Evolutionary conservation across 345 rosid genomes (phyloP).

Genomic region (Pugionium dolabratum): DNA sequence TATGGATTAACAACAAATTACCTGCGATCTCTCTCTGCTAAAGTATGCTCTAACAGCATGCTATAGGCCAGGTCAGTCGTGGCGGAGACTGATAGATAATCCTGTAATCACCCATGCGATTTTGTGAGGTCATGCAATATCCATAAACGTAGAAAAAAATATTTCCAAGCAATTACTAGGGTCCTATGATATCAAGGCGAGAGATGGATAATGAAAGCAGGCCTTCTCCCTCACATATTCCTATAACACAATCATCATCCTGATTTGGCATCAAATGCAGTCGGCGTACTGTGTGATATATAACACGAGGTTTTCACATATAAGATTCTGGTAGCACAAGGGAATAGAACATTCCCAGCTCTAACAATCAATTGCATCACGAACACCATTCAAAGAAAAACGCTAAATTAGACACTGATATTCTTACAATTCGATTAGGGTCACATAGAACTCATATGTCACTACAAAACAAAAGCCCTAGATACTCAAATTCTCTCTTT

Average conservation of each 20-base stretch:
- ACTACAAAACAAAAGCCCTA: conserved; percentile 7
- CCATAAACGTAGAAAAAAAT: not conserved
- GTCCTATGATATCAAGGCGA: conserved; percentile 6
- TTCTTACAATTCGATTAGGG: not conserved
- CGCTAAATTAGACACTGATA: not conserved
- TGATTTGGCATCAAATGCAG: conserved; percentile 3
- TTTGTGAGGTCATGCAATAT: conserved; percentile 20
- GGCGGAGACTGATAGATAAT: conserved; percentile 73
- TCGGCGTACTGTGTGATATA: conserved; percentile 11
- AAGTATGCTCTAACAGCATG: conserved; percentile 87
- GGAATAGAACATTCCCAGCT: conserved; percentile 14
- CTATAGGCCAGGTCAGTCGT: conserved; percentile 84
- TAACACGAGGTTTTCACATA: conserved; percentile 1
- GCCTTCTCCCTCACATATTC: conserved; percentile 3
- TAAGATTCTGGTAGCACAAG: conserved; percentile 1
- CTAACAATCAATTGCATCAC: conserved; percentile 15
- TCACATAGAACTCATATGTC: conserved; percentile 5
- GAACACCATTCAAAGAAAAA: not conserved
- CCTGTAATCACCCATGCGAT: conserved; percentile 54
- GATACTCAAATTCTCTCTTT: conserved; percentile 16
- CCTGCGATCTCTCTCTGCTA: conserved; percentile 99
- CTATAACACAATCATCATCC: conserved; percentile 1
- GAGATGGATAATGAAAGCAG: conserved; percentile 9
- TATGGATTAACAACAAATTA: conserved; percentile 25
- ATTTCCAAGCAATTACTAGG: conserved; percentile 10